Evolutionary conservation across 129 eudicot genomes (phyloP).

Genomic region (Logfia minima): DNA sequence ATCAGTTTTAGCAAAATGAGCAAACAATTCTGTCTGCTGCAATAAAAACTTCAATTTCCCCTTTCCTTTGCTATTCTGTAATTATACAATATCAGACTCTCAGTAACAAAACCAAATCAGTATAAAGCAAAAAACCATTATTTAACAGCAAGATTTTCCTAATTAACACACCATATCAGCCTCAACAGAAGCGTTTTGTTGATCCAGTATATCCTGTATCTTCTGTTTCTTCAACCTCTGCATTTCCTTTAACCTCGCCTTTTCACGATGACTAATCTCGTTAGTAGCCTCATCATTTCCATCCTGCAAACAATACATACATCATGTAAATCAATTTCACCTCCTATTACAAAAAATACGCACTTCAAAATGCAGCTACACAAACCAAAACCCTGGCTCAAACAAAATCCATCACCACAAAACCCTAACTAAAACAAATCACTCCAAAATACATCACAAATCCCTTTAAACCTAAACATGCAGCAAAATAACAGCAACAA

Average conservation of each 20-base stretch:
- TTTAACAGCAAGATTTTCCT: background rate
- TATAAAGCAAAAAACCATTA: background rate
- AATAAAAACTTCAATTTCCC: slow-evolving; percentile 88
- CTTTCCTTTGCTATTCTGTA: slow-evolving; percentile 84
- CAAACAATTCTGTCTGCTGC: slow-evolving; percentile 94
- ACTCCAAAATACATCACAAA: slow-evolving; percentile 3
- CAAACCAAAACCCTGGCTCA: slow-evolving; percentile 22
- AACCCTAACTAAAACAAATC: slow-evolving; percentile 20
- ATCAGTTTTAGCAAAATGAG: slow-evolving; percentile 93
- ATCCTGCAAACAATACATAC: slow-evolving; percentile 42
- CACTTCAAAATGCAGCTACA: background rate
- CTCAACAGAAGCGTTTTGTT: slow-evolving; percentile 85
- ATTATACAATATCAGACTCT: background rate
- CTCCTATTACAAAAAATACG: background rate
- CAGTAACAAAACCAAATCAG: background rate
- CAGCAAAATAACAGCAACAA: background rate
- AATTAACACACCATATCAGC: slow-evolving; percentile 75
- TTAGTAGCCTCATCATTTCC: slow-evolving; percentile 40
- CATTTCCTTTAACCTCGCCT: slow-evolving; percentile 78
- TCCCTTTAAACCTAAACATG: slow-evolving; percentile 14
- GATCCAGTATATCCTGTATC: slow-evolving; percentile 78
- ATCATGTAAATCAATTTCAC: background rate
- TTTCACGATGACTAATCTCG: slow-evolving; percentile 79
- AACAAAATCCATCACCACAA: background rate
- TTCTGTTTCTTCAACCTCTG: slow-evolving; percentile 83